Base-by-base conservation (phyloP, 495 filamentous ascomycete genomes). In the Talaromyces wortmannii region DNA sequence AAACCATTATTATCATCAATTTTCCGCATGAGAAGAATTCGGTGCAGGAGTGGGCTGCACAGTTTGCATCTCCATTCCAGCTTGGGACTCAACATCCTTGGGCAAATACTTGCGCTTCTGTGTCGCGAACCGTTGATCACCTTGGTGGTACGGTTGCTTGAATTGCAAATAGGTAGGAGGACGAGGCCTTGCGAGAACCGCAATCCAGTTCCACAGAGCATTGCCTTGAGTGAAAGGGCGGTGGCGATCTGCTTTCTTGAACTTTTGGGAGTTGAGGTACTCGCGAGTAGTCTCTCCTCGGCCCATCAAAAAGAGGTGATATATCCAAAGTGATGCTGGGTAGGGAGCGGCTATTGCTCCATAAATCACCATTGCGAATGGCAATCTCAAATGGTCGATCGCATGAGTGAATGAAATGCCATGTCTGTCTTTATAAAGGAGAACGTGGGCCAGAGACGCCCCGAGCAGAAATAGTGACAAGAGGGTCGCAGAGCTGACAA, bases 201-300 rank as follows among this genome's bases (percentile, higher is more conserved):
- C 77, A 29, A 88, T 68, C 84, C 88, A 94, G 66, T 97, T 97
- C 55, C 74, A 85, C 69, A 87, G 71, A 56, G 84, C 75, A 61
- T 74, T 89, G 18, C 82, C 86, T 64, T 96, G 92, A 0, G 84
- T 88, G 55, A 95, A 98, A 6, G 94, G 91, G 33, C 91, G 80
- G 67, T 96, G 95, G 18, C 94, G 83, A 65, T 97, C 94, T 59
- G 87, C 83, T 72, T 91, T 92, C 52, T 85, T 70, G 68, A 97
- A 96, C 64, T 97, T 97, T 66, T 95, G 90, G 10, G 88, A 91
- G 69, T 94, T 95, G 47, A 98, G 82, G 65, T 95, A 97, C 68
- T 98, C 94, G 57, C 95, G 80, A 1, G 94, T 98, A 7, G 95
- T 97, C 72, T 97, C 92, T 15, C 92, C 94, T 42, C 91, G 80